Conservation (phyloP, 169 alveolate species). For the Neospora caninum region DNA sequence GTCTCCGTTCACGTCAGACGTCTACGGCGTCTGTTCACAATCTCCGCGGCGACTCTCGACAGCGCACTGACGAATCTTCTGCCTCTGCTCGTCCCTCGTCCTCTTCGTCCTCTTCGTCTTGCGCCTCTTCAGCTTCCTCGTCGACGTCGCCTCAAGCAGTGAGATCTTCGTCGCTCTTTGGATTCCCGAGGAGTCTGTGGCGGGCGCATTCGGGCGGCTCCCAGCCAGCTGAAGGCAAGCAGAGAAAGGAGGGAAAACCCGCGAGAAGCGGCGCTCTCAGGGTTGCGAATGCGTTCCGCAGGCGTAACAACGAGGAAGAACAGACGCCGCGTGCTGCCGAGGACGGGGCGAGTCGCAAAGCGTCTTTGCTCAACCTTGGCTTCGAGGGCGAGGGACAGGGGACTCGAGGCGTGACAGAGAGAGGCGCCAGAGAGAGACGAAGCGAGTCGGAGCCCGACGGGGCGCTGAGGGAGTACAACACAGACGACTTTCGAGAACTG, state of each 20-base stretch:
- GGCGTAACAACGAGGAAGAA: not conserved
- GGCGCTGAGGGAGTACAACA: not conserved
- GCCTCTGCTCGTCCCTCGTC: not conserved
- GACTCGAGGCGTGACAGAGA: not conserved
- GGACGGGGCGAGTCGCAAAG: not conserved
- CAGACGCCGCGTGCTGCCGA: not conserved
- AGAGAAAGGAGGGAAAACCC: not conserved
- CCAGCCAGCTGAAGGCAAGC: not conserved
- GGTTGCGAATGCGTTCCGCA: not conserved
- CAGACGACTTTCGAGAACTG: no score
- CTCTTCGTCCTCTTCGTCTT: not conserved
- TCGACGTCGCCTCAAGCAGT: not conserved
- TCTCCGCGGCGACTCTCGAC: not conserved
- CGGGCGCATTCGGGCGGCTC: not conserved
- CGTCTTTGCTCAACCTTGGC: not conserved
- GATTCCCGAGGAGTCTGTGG: not conserved
- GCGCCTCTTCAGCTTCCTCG: not conserved
- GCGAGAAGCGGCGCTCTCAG: not conserved
- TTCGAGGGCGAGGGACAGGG: not conserved
- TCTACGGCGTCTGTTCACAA: not conserved
- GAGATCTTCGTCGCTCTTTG: not conserved
- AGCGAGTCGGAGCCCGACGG: not conserved
- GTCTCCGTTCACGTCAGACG: not conserved
- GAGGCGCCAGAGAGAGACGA: not conserved
- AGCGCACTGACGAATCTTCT: no score